Evolutionary conservation across 371 early-diverging fungal species (phyloP).

Genomic region (Circinella umbellata): DNA sequence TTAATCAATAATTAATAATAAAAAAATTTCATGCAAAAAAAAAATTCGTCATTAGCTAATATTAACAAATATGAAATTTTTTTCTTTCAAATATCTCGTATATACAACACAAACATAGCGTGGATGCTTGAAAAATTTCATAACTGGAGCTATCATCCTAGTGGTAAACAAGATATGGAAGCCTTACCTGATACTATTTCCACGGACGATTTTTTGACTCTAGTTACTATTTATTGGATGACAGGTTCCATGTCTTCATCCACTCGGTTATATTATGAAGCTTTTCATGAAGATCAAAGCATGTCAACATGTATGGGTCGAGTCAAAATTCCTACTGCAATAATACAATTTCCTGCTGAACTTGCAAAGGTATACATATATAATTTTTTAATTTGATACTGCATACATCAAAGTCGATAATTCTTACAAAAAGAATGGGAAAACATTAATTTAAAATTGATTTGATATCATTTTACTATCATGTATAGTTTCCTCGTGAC

Average conservation of each 20-base stretch:
- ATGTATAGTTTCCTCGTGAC: slow-evolving; percentile 49
- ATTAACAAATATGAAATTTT: too few relatives aligned
- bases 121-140: slow-evolving; percentile 75
- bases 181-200: slow-evolving; percentile 50
- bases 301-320: slow-evolving; percentile 29
- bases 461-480: background rate
- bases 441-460: too few relatives aligned
- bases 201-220: slow-evolving; percentile 60
- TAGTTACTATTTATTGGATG: slow-evolving; percentile 65
- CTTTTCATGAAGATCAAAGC: slow-evolving; percentile 34
- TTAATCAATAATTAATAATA: too few relatives aligned
- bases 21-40: too few relatives aligned
- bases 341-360: slow-evolving; percentile 61
- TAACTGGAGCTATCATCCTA: slow-evolving; percentile 51
- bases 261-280: slow-evolving; percentile 68
- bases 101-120: slow-evolving; percentile 20
- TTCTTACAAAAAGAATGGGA: too few relatives aligned
- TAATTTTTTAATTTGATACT: background rate
- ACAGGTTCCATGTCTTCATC: slow-evolving; percentile 69
- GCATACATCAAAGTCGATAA: too few relatives aligned
- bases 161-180: slow-evolving; percentile 28
- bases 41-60: too few relatives aligned
- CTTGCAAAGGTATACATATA: background rate
- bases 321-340: slow-evolving; percentile 57
- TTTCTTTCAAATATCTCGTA: too few relatives aligned